phyloP scores from a whole-genome alignment of 345 rosid genomes.

The Bretschneidera sinensis region DNA sequence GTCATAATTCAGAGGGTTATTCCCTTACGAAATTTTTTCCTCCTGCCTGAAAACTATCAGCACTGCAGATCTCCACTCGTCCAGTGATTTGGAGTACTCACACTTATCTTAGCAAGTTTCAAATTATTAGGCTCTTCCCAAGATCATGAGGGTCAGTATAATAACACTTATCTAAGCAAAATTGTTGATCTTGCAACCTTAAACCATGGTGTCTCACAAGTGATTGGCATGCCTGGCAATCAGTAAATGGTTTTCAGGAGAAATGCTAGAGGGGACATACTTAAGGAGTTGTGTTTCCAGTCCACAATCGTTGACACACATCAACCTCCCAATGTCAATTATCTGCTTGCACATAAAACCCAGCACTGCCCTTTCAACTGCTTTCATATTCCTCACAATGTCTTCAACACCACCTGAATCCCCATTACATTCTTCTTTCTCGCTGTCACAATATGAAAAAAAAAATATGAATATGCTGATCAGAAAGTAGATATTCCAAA shows the following conservation, averaged over 20 bases:
- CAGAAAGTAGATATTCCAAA: too few relatives aligned
- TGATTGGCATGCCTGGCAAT: conserved; percentile 31
- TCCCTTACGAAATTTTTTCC: too few relatives aligned
- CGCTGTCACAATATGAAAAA: conserved; percentile 33
- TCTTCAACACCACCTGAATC: conserved; percentile 47
- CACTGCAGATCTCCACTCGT: too few relatives aligned
- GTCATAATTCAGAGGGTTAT: too few relatives aligned
- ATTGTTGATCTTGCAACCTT: conserved; percentile 4
- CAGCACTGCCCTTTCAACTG: conserved; percentile 60
- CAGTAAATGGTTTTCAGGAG: conserved; percentile 81
- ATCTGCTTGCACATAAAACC: conserved; percentile 92
- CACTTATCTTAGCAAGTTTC: too few relatives aligned
- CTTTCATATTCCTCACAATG: conserved; percentile 56
- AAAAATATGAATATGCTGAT: conserved; percentile 2
- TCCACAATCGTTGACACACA: conserved; percentile 57
- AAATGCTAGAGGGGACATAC: conserved; percentile 64
- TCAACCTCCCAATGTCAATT: conserved; percentile 73
- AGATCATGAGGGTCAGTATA: too few relatives aligned
- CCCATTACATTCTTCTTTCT: conserved; percentile 27
- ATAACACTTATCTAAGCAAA: too few relatives aligned
- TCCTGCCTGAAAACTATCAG: too few relatives aligned
- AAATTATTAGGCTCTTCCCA: too few relatives aligned
- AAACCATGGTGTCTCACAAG: background rate
- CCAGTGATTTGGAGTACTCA: too few relatives aligned
- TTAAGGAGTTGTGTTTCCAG: conserved; percentile 56